Percentiles rank a stretch among this genome's conserved stretches.
Evolutionary conservation across 192 early-diverging fungal species (phyloP).

Genomic region (Chytriomyces sp.): DNA sequence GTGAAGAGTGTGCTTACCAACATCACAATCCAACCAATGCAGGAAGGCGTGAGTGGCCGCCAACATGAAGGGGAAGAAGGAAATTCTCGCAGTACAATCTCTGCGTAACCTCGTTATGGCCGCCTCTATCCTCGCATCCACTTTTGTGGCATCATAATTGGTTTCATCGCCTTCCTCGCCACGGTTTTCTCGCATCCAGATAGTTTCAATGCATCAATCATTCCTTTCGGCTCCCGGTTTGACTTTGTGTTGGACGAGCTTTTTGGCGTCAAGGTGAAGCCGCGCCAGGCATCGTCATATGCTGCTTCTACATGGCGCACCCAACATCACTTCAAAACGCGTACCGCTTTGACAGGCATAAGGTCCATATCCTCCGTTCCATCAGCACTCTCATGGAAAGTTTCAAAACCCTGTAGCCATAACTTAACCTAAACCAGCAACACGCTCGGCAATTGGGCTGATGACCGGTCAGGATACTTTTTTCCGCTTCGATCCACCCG

Average conservation of each 20-base stretch:
- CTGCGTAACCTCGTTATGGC: slow-evolving; percentile 49
- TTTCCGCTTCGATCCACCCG: too few species aligned
- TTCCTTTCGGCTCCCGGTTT: slow-evolving; percentile 20
- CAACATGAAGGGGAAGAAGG: slow-evolving; percentile 44
- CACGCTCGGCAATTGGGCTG: slow-evolving; percentile 27
- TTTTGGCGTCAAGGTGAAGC: slow-evolving; percentile 29
- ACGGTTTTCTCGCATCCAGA: slow-evolving; percentile 25
- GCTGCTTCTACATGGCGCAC: too few species aligned
- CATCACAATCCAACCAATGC: too few species aligned
- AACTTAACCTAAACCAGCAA: slow-evolving; percentile 37
- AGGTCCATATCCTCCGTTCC: too few species aligned
- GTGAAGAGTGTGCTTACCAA: too few species aligned
- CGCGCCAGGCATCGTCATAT: neutral
- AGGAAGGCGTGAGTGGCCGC: slow-evolving; percentile 39
- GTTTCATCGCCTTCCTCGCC: slow-evolving; percentile 35
- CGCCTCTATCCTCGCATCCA: slow-evolving; percentile 43
- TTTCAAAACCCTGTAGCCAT: too few species aligned
- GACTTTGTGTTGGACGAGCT: slow-evolving; percentile 20
- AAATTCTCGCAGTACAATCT: slow-evolving; percentile 46
- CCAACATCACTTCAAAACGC: too few species aligned
- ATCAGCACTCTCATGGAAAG: too few species aligned
- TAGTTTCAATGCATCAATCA: neutral
- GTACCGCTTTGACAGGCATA: too few species aligned
- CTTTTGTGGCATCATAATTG: slow-evolving; percentile 34
- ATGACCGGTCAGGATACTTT: too few species aligned